Evolutionary conservation across 257 asterid species (phyloP).

Genomic region (Henckelia pumila): DNA sequence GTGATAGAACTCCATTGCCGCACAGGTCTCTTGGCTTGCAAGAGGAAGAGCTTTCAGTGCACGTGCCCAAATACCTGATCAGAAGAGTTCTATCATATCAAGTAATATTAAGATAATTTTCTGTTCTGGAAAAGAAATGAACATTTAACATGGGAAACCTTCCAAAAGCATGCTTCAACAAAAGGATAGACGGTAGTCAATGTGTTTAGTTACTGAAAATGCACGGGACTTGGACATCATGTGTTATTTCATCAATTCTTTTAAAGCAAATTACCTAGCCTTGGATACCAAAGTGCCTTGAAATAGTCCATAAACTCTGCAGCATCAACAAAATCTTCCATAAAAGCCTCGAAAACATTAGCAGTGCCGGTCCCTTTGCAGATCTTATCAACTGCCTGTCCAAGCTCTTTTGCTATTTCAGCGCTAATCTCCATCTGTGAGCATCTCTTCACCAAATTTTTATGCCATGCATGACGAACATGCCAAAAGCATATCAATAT

Average conservation of each 20-base stretch:
- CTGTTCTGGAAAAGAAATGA: neutral
- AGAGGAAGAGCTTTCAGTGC: conserved; percentile 69
- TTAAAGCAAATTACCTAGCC: conserved; percentile 51
- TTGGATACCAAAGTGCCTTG: conserved; percentile 82
- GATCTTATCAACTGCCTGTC: conserved; percentile 48
- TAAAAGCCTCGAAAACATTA: conserved; percentile 48
- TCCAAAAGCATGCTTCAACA: neutral
- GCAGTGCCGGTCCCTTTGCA: conserved; percentile 53
- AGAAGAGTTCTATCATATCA: conserved; percentile 28
- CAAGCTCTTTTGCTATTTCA: conserved; percentile 55
- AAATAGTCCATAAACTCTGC: conserved; percentile 80
- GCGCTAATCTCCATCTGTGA: conserved; percentile 49
- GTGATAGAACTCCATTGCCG: conserved; percentile 89
- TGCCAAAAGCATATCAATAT: conserved; percentile 88
- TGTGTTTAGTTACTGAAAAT: conserved; percentile 1
- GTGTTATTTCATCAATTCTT: conserved; percentile 1
- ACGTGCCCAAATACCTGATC: conserved; percentile 59
- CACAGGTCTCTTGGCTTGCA: conserved; percentile 84
- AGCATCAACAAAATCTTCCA: conserved; percentile 51
- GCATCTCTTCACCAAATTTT: conserved; percentile 67
- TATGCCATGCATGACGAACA: conserved; percentile 95
- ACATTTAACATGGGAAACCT: conserved; percentile 2
- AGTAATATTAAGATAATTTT: neutral
- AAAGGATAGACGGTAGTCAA: neutral
- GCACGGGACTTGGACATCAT: conserved; percentile 5